Evolutionary conservation across 1,139 yeast species (phyloP).

Genomic region (Pneumocystis canis): DNA sequence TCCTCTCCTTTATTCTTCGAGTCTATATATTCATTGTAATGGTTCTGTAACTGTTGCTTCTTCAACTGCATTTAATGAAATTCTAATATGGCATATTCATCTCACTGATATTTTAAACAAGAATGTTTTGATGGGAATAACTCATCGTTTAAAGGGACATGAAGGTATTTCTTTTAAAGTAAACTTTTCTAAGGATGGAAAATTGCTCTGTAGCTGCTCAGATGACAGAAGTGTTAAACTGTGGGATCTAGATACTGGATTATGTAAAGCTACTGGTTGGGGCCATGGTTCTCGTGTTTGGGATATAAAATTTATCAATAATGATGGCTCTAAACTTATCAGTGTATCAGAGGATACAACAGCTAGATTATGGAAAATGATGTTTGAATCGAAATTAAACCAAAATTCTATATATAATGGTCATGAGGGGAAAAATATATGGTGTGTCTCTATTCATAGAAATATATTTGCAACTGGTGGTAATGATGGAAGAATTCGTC

Average conservation of each 20-base stretch:
- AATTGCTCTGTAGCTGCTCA: conserved; percentile 60
- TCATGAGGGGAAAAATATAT: conserved; percentile 73
- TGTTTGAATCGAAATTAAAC: conserved; percentile 24
- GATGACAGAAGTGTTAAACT: conserved; percentile 81
- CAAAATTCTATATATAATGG: conserved; percentile 41
- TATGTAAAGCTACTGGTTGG: conserved; percentile 68
- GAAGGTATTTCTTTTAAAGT: conserved; percentile 87
- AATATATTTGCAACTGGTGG: conserved; percentile 45
- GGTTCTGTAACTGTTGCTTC: conserved; percentile 47
- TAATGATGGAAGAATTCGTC: conserved; percentile 67
- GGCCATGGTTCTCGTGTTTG: conserved; percentile 93
- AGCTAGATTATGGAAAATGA: conserved; percentile 53
- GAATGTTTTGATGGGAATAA: neutral
- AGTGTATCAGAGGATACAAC: conserved; percentile 87
- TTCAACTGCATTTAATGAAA: conserved; percentile 87
- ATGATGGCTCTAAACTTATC: conserved; percentile 26
- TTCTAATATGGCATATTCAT: conserved; percentile 55
- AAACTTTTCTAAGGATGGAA: conserved; percentile 42
- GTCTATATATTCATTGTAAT: conserved; percentile 37
- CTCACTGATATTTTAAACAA: conserved; percentile 32
- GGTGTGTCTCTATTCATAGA: conserved; percentile 42
- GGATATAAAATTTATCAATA: conserved; percentile 50
- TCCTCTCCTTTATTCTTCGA: conserved; percentile 77
- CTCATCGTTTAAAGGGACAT: conserved; percentile 44
- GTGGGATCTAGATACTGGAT: conserved; percentile 48